Conservation (phyloP, 2,329 filamentous ascomycete genomes). For the Alternaria rosae region DNA sequence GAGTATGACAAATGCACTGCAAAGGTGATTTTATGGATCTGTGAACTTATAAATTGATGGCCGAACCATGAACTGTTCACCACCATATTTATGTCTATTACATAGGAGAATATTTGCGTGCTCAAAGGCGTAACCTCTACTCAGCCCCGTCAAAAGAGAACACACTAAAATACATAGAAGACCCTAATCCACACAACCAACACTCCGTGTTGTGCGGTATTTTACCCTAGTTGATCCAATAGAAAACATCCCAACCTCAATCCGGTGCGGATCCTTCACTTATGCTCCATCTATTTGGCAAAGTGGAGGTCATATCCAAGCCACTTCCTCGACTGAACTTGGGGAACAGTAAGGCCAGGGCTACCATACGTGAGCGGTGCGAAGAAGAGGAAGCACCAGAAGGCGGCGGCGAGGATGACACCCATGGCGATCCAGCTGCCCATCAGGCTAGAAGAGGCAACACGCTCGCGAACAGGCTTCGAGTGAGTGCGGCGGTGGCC, state of each 20-base stretch:
- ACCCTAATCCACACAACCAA: slow-evolving; percentile 4
- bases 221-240: slow-evolving; percentile 12
- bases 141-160: not conserved
- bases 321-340: slow-evolving; percentile 89
- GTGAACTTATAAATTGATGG: not conserved
- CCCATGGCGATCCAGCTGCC: slow-evolving; percentile 79
- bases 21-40: not conserved
- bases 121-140: not conserved
- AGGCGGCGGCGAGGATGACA: slow-evolving; percentile 71
- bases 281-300: slow-evolving; percentile 75
- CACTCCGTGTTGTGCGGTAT: slow-evolving; percentile 14
- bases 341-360: slow-evolving; percentile 80
- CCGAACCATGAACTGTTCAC: not conserved
- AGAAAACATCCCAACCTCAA: not conserved
- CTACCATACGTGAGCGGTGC: slow-evolving; percentile 94
- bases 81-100: slow-evolving; percentile 3
- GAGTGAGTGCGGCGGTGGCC: slow-evolving; percentile 56
- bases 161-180: slow-evolving; percentile 7
- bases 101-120: slow-evolving; percentile 8
- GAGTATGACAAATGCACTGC: not conserved
- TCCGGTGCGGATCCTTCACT: not conserved
- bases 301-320: slow-evolving; percentile 97
- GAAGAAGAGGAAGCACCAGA: slow-evolving; percentile 91
- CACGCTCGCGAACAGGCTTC: slow-evolving; percentile 81
- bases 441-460: slow-evolving; percentile 78